Base-by-base conservation (phyloP, 306 rosid species). In the Notholithocarpus densiflorus region DNA sequence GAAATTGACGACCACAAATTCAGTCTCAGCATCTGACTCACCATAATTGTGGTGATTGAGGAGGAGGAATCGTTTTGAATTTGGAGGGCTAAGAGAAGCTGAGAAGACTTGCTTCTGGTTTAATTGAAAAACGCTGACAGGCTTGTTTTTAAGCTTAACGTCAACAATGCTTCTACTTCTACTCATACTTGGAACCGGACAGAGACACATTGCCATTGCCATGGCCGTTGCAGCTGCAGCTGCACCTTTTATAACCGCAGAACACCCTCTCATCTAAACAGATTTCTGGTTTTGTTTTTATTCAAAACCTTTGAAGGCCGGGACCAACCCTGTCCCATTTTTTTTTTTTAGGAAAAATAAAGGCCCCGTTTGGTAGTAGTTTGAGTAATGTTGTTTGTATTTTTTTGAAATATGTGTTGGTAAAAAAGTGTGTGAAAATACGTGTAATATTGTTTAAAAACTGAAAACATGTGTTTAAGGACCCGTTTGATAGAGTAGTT, bases 1-100 rank as follows among this genome's bases (percentile, higher is more conserved):
- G 79, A 95, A 95, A 82, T 90, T 95, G 68, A 95, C 88, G 1
- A 95, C 98, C 74, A 95, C 82, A 15, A 89, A 89, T 57, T 81
- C 89, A 11, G 76, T 40, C 64, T 45, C 72, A 20, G 73, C 73
- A 40, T 72, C 57, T 53, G 59, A 64, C 19, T 45, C 34, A 2
- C 3, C 19, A 61, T 15, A 40, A 75, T 19, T 34, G 74, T 76
- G 14, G 53, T 48, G 17, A 57, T 52, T 65, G 84, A 14, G 70
- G 3, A 18, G 77, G 3, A 65, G 20, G 23, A 74, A 73, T 10
- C 43, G 79, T 37, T 85, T 83, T 51, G 71, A 77, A 31, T 85
- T 83, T 51, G 74, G 76, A 80, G 24, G 80, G 76, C 23, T 5
- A 24, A 83, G 65, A 79, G 86, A 69, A 70, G 61, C 27, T 54